These are phyloP conservation scores for Plasmopara viticola DNA, from an alignment of 352 stramenopile species.

Conservation along the genomic window DNA sequence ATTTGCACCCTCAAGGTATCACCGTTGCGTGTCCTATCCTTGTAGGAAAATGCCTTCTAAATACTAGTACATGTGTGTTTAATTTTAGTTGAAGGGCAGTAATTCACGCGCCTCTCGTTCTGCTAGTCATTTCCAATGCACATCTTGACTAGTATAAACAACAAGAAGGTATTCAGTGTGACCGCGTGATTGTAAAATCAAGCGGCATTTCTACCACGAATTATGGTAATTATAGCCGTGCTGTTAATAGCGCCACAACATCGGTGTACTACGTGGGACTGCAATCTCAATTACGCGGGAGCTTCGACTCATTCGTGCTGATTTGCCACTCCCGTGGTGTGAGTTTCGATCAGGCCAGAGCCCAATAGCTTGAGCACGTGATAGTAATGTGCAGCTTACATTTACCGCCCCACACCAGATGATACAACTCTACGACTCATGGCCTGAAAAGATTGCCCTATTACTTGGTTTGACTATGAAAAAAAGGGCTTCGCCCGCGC, in stretches of 20 bases:
- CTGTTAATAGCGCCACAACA: too few species aligned
- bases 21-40: too few species aligned
- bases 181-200: background rate
- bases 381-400: too few species aligned
- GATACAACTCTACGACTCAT: slow-evolving; percentile 3
- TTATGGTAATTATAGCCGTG: too few species aligned
- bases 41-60: too few species aligned
- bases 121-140: background rate
- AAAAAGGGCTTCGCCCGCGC: background rate
- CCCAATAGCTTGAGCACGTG: too few species aligned
- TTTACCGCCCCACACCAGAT: background rate
- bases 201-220: background rate
- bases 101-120: background rate
- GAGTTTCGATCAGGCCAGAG: too few species aligned
- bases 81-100: background rate
- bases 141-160: background rate
- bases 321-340: background rate
- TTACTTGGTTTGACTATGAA: slow-evolving; percentile 6
- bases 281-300: background rate
- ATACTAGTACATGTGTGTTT: too few species aligned
- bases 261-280: background rate
- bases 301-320: background rate
- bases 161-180: background rate
- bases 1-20: too few species aligned
- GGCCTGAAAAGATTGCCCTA: slow-evolving; percentile 3